Evolutionary conservation across 2,329 filamentous ascomycete genomes (phyloP), one percentile per base, ranked within the genome.

Genomic region (Arthroderma uncinatum): DNA sequence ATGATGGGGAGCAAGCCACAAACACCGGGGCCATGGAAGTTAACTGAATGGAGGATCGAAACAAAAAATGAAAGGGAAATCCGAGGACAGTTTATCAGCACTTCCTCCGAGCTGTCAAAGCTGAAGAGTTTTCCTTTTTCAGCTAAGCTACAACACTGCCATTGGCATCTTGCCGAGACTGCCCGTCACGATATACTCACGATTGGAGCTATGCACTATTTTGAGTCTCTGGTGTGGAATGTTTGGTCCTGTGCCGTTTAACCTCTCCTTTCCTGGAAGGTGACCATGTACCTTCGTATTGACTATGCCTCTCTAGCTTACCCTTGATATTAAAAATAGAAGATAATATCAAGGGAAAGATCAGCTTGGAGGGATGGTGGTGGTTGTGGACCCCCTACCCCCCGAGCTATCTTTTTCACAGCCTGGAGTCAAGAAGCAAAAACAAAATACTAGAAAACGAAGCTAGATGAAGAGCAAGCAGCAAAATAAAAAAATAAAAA

Each of bases 161-260:
- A 50, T 50, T 33, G 47, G 47, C 16, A 50, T 50, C 25, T 16
- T 50, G 47, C 47, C 47, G 47, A 50, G 47, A 33, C 47, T 50
- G 28, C 47, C 47, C 47, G 28, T 33, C 47, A 50, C 28, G 28
- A n/a, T 30, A 21, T 48, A 21, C 40, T 33, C 25, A n/a, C 47
- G 4, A 50, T 50, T 50, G 47, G 25, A 50, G 47, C 47, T 50
- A 47, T 47, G 47, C 47, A 50, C 47, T 50, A 50, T 50, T 50
- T 50, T 50, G 47, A 50, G 47, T 7, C 16, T 50, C 12, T 33
- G 28, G 25, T 33, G 14, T 30, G 47, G 47, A 50, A 50, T 50
- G 23, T 12, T 33, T 25, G 14, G n/a, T 33, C 2, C 47, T 30
- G 47, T 50, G 47, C 47, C 47, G 47, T 50, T 50, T 50, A 50